phyloP scores from a whole-genome alignment of 2,329 filamentous ascomycete species.

The Westerdykella sp. region DNA sequence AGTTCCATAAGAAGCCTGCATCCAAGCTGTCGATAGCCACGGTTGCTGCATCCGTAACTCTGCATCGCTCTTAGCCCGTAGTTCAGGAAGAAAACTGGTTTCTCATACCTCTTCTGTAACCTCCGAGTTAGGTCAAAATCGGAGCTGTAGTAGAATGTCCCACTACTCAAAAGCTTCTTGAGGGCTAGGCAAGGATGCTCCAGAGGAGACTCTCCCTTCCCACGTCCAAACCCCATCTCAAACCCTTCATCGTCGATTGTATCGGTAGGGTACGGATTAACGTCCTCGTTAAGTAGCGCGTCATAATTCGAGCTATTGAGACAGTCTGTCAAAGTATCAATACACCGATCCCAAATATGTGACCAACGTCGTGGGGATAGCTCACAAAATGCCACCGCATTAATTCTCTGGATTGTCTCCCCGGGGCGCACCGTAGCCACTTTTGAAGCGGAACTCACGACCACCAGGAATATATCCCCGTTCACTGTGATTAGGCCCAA shows the following conservation, averaged over 20 bases:
- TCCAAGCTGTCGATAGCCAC: constrained; percentile 93
- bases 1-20: constrained; percentile 93
- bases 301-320: constrained; percentile 84
- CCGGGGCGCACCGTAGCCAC: constrained; percentile 79
- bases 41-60: constrained; percentile 65
- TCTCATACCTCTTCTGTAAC: constrained; percentile 70
- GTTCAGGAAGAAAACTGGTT: background rate
- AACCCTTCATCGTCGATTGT: constrained; percentile 50
- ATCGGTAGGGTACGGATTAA: constrained; percentile 51
- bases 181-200: constrained; percentile 88
- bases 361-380: constrained; percentile 1
- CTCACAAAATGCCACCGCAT: constrained; percentile 72
- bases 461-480: constrained; percentile 81
- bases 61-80: constrained; percentile 28
- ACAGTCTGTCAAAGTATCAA: constrained; percentile 54
- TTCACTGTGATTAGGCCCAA: constrained; percentile 79
- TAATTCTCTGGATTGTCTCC: constrained; percentile 83
- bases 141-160: constrained; percentile 97
- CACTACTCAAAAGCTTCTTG: constrained; percentile 86
- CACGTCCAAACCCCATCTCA: constrained; percentile 46
- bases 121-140: constrained; percentile 95
- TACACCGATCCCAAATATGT: background rate
- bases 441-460: constrained; percentile 71
- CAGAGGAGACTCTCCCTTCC: constrained; percentile 61
- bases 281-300: constrained; percentile 57